Evolutionary conservation across 345 rosid genomes (phyloP).

Genomic region (Adansonia digitata): DNA sequence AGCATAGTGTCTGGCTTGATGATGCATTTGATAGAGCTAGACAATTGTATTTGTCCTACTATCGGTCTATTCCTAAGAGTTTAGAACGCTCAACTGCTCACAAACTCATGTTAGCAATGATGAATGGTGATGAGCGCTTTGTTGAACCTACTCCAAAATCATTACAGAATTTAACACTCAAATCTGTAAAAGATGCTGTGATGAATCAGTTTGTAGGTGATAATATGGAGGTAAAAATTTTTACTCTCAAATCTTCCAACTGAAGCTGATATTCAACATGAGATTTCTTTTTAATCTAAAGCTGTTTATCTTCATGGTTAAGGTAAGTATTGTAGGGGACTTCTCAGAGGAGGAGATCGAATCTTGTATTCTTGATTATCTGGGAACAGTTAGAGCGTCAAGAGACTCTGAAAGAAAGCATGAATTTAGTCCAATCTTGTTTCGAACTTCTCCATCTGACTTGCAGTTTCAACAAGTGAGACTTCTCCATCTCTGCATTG

Average conservation of each 20-base stretch:
- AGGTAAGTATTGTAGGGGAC: slow-evolving; percentile 98
- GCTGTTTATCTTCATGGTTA: slow-evolving; percentile 18
- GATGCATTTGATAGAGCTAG: slow-evolving; percentile 99
- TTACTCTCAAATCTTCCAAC: not conserved
- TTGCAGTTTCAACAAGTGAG: slow-evolving; percentile 81
- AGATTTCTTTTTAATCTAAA: slow-evolving; percentile 12
- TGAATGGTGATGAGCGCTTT: slow-evolving; percentile 95
- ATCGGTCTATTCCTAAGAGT: slow-evolving; percentile 97
- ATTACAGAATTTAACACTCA: slow-evolving; percentile 63
- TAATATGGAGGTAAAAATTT: slow-evolving; percentile 80
- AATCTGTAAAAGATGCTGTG: slow-evolving; percentile 81
- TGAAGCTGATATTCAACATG: not conserved
- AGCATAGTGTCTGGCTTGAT: slow-evolving; percentile 99
- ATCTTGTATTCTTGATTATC: slow-evolving; percentile 78
- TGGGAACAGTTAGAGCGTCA: slow-evolving; percentile 80
- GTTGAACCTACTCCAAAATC: slow-evolving; percentile 90
- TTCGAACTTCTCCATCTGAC: slow-evolving; percentile 69
- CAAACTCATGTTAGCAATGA: slow-evolving; percentile 95
- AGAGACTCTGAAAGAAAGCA: slow-evolving; percentile 31
- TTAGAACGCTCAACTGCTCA: slow-evolving; percentile 98
- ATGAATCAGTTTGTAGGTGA: slow-evolving; percentile 92
- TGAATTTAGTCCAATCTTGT: slow-evolving; percentile 50
- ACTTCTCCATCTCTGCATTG: too few species aligned
- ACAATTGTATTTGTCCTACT: slow-evolving; percentile 86
- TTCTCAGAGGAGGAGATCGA: slow-evolving; percentile 86